A percentile compares a stretch with the other conserved stretches of the same genome.
These are phyloP conservation scores for Bocquillonia castaneifolia DNA, from an alignment of 441 rosid species.

Conservation along the genomic window DNA sequence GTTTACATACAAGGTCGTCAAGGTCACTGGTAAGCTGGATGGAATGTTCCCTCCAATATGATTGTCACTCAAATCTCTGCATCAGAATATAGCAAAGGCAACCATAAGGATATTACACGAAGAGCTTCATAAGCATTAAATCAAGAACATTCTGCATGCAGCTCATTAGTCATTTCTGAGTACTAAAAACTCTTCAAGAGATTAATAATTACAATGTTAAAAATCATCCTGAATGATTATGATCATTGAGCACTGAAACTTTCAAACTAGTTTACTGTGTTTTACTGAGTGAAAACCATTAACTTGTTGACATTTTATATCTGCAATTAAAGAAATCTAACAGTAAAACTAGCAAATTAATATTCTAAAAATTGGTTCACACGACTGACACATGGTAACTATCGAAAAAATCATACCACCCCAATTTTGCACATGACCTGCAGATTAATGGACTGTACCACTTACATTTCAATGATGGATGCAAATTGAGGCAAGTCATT, in stretches of 20 bases:
- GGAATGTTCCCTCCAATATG: conserved; percentile 80
- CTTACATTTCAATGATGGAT: conserved; percentile 68
- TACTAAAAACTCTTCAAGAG: neutral
- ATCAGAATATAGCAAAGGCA: conserved; percentile 20
- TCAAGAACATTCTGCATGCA: too few relatives aligned
- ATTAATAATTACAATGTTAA: neutral
- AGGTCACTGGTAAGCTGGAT: conserved; percentile 54
- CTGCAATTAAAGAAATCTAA: conserved; percentile 2
- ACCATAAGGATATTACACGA: conserved; percentile 5
- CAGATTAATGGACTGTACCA: neutral
- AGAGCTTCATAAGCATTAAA: neutral
- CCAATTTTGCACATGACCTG: neutral
- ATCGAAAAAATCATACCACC: neutral
- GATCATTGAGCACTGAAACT: neutral
- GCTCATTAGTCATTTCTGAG: neutral
- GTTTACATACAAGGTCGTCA: conserved; percentile 55
- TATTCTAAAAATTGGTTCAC: neutral
- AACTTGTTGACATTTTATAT: neutral
- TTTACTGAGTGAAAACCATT: neutral
- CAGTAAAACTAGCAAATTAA: neutral
- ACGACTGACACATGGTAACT: neutral
- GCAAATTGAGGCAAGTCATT: conserved; percentile 44
- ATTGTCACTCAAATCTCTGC: conserved; percentile 86
- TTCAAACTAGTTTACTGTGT: neutral
- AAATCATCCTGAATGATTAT: neutral